phyloP scores from a whole-genome alignment of 306 rosid species.

The Datisca glomerata region DNA sequence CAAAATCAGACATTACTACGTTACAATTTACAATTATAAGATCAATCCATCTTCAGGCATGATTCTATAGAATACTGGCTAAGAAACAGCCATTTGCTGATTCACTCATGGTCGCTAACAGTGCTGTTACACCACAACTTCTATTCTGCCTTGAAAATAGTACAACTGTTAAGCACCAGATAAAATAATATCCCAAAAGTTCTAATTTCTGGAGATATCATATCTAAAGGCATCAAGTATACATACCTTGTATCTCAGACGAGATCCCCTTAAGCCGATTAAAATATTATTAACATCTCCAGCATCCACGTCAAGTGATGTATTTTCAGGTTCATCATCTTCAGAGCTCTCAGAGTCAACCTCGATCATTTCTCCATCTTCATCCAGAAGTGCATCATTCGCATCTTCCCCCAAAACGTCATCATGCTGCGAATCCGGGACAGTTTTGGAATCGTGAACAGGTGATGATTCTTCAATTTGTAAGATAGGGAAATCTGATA shows the following conservation, averaged over 20 bases:
- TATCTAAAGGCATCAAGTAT: constrained; percentile 3
- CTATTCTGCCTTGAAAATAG: too few relatives aligned
- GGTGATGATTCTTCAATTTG: constrained; percentile 40
- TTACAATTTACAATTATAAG: too few relatives aligned
- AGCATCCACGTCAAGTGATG: constrained; percentile 25
- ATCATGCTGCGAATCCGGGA: constrained; percentile 25
- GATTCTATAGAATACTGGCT: too few relatives aligned
- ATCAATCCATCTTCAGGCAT: too few relatives aligned
- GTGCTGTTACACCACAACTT: too few relatives aligned
- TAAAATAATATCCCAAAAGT: too few relatives aligned
- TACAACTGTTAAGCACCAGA: too few relatives aligned
- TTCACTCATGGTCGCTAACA: too few relatives aligned
- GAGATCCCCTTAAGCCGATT: constrained; percentile 41
- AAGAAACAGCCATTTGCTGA: too few relatives aligned
- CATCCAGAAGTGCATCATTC: constrained; percentile 40
- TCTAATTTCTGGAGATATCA: too few relatives aligned
- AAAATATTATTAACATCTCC: constrained; percentile 36
- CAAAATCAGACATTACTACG: too few relatives aligned
- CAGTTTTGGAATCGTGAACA: constrained; percentile 28
- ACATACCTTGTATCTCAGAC: constrained; percentile 63
- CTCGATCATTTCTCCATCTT: constrained; percentile 41
- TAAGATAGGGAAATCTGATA: constrained; percentile 51
- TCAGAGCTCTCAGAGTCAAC: constrained; percentile 42
- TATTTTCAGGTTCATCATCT: constrained; percentile 31
- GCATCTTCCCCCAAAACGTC: constrained; percentile 37